phyloP scores from a whole-genome alignment of 495 filamentous ascomycete genomes.

The Clohesyomyces aquaticus region DNA sequence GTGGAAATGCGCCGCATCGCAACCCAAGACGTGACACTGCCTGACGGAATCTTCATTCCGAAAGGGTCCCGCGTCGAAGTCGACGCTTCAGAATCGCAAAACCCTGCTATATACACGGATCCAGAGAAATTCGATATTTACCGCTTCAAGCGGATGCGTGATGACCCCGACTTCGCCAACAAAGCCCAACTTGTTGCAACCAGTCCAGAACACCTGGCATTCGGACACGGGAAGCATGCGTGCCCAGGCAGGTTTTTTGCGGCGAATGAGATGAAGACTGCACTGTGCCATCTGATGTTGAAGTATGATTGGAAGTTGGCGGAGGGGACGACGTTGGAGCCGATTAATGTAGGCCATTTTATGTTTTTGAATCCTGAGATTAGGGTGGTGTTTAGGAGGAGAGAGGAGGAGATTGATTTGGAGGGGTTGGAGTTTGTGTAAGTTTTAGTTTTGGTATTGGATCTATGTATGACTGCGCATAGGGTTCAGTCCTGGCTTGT shows the following conservation, averaged over 20 bases:
- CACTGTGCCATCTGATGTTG: neutral
- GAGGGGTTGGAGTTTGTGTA: too few species aligned
- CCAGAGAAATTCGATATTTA: neutral
- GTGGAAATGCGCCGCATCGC: neutral
- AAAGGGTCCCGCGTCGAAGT: neutral
- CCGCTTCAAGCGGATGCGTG: neutral
- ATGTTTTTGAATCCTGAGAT: too few species aligned
- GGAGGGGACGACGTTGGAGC: neutral
- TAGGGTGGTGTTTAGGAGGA: too few species aligned
- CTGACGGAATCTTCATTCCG: neutral
- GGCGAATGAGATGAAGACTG: conserved; percentile 17
- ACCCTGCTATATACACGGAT: neutral
- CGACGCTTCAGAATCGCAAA: neutral
- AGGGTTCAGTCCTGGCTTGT: too few species aligned
- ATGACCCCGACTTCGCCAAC: neutral
- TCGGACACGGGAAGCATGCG: conserved; percentile 17
- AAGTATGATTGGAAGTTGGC: neutral
- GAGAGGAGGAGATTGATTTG: too few species aligned
- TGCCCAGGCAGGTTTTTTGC: conserved; percentile 23
- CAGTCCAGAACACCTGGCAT: neutral
- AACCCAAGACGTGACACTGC: neutral
- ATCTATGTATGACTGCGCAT: too few species aligned
- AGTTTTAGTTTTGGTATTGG: too few species aligned
- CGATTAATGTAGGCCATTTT: too few species aligned
- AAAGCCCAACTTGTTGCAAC: conserved; percentile 3